Evolutionary conservation across 192 early-diverging fungal species (phyloP).

Genomic region (Linnemannia hyalina): DNA sequence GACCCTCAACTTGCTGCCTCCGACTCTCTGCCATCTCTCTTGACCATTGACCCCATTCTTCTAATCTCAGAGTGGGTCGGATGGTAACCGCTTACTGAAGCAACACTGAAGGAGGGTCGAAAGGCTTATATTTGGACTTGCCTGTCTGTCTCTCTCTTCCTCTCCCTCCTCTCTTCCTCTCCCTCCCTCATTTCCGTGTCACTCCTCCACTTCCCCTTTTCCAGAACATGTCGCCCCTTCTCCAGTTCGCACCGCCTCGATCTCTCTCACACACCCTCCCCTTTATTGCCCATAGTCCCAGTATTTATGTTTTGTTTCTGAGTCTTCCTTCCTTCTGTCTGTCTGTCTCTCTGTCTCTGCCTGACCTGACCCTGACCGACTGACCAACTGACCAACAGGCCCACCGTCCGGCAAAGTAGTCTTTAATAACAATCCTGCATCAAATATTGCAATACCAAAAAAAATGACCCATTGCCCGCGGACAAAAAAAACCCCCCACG

Average conservation of each 20-base stretch:
- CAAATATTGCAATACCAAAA: not conserved
- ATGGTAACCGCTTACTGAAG: slow-evolving; percentile 6
- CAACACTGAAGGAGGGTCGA: not conserved
- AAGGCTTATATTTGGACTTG: not conserved
- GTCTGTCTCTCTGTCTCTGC: not conserved
- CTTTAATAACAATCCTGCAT: not conserved
- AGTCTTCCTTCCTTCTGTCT: not conserved
- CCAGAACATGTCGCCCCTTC: not conserved
- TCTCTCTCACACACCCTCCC: not conserved
- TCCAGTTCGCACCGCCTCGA: not conserved
- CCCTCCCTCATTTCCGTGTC: not conserved
- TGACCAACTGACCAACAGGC: slow-evolving; percentile 1
- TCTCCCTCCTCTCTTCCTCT: not conserved
- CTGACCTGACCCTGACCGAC: slow-evolving; percentile 1
- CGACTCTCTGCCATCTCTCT: not conserved
- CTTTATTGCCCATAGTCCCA: not conserved
- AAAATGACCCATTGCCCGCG: not conserved
- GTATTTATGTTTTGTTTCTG: not conserved
- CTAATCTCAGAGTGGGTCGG: not conserved
- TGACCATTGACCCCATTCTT: not conserved
- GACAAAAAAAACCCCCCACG: not conserved
- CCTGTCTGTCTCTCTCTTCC: not conserved
- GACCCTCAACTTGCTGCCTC: not conserved
- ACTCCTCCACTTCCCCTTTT: not conserved
- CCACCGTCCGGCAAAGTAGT: not conserved